Evolutionary conservation across 176 grass and related monocot species (phyloP).

Genomic region (Ananas comosus): DNA sequence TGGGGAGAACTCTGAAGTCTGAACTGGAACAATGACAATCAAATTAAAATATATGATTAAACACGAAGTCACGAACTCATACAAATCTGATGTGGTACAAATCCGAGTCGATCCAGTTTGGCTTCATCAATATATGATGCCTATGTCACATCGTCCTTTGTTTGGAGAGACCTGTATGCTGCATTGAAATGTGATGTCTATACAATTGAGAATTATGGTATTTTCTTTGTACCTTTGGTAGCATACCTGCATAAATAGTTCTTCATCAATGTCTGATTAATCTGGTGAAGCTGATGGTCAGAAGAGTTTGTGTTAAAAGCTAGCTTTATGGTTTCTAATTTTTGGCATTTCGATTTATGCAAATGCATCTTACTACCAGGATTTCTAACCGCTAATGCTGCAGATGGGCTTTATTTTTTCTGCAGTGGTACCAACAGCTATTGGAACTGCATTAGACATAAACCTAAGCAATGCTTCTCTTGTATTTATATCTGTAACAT

Average conservation of each 20-base stretch:
- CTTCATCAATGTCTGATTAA: neutral
- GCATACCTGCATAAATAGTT: neutral
- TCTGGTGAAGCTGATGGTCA: neutral
- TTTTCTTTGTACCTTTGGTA: too few relatives aligned
- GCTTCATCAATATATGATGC: too few relatives aligned
- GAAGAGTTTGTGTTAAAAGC: neutral
- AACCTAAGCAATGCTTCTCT: slow-evolving; percentile 98
- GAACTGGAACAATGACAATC: too few relatives aligned
- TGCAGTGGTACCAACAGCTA: slow-evolving; percentile 93
- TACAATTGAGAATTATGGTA: too few relatives aligned
- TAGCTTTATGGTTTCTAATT: neutral
- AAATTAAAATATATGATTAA: too few relatives aligned
- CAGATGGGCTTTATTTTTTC: slow-evolving; percentile 6
- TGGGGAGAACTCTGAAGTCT: too few relatives aligned
- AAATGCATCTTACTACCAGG: neutral
- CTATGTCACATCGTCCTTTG: too few relatives aligned
- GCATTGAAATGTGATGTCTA: too few relatives aligned
- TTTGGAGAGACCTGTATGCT: too few relatives aligned
- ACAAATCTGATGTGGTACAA: too few relatives aligned
- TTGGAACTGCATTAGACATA: slow-evolving; percentile 94
- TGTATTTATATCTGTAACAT: slow-evolving; percentile 95
- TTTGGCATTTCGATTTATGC: neutral
- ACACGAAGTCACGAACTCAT: too few relatives aligned
- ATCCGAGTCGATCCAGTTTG: too few relatives aligned
- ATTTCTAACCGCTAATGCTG: neutral